Evolutionary conservation across 179 eudicot genomes (phyloP), one percentile per base, ranked within the genome.

Genomic region (Patellifolia procumbens): DNA sequence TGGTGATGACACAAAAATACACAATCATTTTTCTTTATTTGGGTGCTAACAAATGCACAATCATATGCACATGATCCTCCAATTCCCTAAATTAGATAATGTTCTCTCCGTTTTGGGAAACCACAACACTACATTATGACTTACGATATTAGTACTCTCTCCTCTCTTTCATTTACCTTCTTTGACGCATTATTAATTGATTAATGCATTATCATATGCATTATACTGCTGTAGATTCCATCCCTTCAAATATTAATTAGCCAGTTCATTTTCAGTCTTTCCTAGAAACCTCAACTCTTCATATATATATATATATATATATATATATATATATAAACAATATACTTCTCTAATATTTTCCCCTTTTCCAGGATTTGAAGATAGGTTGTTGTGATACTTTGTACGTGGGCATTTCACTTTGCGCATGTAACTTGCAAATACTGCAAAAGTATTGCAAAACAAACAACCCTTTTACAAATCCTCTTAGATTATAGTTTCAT

Each of bases 191-290:
- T 49, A 70, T n/a, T n/a, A n/a, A n/a, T n/a, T n/a, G n/a, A 70
- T 70, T 66, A 37, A 67, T 66, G 73, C 65, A 53, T 53, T 22
- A 69, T 2, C 46, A 67, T n/a, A 56, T 22, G 58, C 68, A 48
- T 45, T n/a, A 39, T 39, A 7, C 7, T 68, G 74, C 79, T 68
- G 67, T 76, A 76, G 68, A 76, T 76, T 76, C 74, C 79, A 39
- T 58, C 56, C 39, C 73, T 19, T 62, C 13, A 26, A 67, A n/a
- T n/a, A n/a, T n/a, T n/a, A 39, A 45, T 29, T 28, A 45, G 29
- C 69, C 56, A 20, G 26, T 34, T 62, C 16, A 45, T 22, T 20
- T 28, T 5, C 59, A 52, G 22, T 32, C 16, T 28, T 11, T 15
- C 39, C 26, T 4, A 13, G 5, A 65, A 35, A 12, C 3, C 63